Base-by-base conservation (phyloP, 495 filamentous ascomycete species). In the Symbiotaphrina buchneri region DNA sequence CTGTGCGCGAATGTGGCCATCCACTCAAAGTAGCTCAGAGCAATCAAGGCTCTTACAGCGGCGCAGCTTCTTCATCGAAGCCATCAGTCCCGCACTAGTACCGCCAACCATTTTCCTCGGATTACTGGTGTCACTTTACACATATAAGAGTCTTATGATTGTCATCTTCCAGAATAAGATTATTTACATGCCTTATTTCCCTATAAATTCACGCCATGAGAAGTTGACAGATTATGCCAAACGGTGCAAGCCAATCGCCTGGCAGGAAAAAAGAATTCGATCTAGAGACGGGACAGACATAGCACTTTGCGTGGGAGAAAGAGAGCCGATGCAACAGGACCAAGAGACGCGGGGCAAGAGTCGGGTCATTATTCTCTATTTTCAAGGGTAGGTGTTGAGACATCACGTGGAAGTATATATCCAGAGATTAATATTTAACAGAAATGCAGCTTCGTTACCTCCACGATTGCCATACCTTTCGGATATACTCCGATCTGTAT, bases 121-220 rank as follows among this genome's bases (percentile, higher is more conserved):
- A 6, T 52, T 90, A 8, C 47, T 78, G 1, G 35, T 79, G 6
- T 53, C 59, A 4, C 56, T 83, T 7, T 84, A 74, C 71, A 59
- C 60, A 0, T 83, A 73, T 63, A 84, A 87, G 52, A 83, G 75
- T 39, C 45, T 72, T 32, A 78, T 82, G 74, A 67, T 84, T 51
- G 57, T 85, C 13, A 39, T 73, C 4, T 72, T 85, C 44, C 79
- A 83, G 47, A 78, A 84, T 43, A 78, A 79, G 37, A 79, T 87
- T 35, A 69, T 85, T 28, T 84, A 84, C 49, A 78, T 82, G 51
- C 71, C 78, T 0, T 68, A 67, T 10, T 23, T 48, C 15, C 46
- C 46, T 2, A 39, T 41, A 13, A 39, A 39, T 3, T 49, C 63
- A 0, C 52, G 65, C 5, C 37, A 54, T 19, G 65, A 74, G 45